Conservation (phyloP, 1,284 basidiomycete species). For the Cryptococcus hybrid region DNA sequence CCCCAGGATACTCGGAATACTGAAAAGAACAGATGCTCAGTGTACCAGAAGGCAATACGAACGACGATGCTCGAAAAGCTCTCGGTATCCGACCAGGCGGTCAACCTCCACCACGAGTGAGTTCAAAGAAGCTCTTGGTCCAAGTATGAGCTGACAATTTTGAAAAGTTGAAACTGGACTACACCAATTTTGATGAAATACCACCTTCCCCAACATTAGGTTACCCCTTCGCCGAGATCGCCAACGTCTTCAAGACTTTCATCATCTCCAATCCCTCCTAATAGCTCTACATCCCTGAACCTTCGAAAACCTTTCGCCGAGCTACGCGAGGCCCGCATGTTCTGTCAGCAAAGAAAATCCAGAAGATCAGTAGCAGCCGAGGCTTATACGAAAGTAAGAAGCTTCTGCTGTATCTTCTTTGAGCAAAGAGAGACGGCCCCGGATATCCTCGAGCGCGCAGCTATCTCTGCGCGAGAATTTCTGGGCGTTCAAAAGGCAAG, state of each 20-base stretch:
- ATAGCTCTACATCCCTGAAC: conserved; percentile 1
- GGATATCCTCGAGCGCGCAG: conserved; percentile 36
- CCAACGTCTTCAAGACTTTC: conserved; percentile 11
- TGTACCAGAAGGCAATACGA: not conserved
- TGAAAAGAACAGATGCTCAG: not conserved
- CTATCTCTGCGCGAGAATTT: conserved; percentile 17
- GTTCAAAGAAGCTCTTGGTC: not conserved
- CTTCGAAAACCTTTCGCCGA: not conserved
- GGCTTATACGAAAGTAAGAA: conserved; percentile 43
- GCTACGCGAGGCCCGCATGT: conserved; percentile 12
- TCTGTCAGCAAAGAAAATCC: conserved; percentile 11
- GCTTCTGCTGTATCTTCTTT: conserved; percentile 34
- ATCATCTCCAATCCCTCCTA: conserved; percentile 1
- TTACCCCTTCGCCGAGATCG: conserved; percentile 15
- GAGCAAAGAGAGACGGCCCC: conserved; percentile 29
- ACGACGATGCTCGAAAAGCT: conserved; percentile 31
- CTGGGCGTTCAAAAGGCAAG: conserved; percentile 12
- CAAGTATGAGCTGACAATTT: not conserved
- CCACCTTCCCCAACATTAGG: conserved; percentile 19
- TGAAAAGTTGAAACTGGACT: conserved; percentile 16
- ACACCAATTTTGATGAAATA: conserved; percentile 6
- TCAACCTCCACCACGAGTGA: conserved; percentile 21
- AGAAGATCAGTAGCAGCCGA: conserved; percentile 6
- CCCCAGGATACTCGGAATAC: too few species aligned
- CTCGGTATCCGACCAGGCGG: conserved; percentile 39